Base-by-base conservation (phyloP, 176 grass and related monocot species). In the Pontederia crassipes region DNA sequence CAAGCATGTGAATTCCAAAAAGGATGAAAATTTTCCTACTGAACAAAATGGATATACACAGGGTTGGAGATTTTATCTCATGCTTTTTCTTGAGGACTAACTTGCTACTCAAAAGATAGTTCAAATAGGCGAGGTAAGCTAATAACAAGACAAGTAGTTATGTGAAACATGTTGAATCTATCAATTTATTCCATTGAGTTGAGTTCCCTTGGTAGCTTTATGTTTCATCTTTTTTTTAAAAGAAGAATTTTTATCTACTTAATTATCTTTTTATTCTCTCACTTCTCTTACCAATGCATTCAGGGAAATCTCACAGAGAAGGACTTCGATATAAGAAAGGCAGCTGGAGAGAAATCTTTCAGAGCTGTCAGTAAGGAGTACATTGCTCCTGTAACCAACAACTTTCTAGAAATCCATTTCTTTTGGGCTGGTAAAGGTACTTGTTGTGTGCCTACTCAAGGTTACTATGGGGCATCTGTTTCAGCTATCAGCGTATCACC, bases 371-470 rank as follows among this genome's bases (percentile, higher is more conserved):
- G 65, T 64, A 90, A 62, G 76, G 67, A 74, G 49, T 95, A 71
- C 64, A 48, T 24, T 59, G 62, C 66, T 71, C 76, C 80, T 46
- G 83, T 95, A 10, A 86, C 68, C 24, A 86, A 83, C 57, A 95
- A 95, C 18, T 86, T 95, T 49, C 79, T 95, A 11, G 90, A 95
- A 71, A 83, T 95, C 73, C 90, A 95, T 84, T 84, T 95, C 60
- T 95, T 95, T 65, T 95, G 85, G 89, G 82, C 89, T 70, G 89
- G 89, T n/a, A 95, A 89, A 74, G 89, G 89, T 16, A 95, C 90
- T 76, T 95, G 82, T 50, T 95, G 90, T 69, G 64, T 81, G 71
- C 86, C 82, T 61, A 47, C 4, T 28, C 75, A 86, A 76, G 86
- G 86, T 61, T 83, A 79, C 73, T 89, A 95, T 12, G 90, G 83